phyloP scores from a whole-genome alignment of 768 basidiomycete species.

The Postia placenta region DNA sequence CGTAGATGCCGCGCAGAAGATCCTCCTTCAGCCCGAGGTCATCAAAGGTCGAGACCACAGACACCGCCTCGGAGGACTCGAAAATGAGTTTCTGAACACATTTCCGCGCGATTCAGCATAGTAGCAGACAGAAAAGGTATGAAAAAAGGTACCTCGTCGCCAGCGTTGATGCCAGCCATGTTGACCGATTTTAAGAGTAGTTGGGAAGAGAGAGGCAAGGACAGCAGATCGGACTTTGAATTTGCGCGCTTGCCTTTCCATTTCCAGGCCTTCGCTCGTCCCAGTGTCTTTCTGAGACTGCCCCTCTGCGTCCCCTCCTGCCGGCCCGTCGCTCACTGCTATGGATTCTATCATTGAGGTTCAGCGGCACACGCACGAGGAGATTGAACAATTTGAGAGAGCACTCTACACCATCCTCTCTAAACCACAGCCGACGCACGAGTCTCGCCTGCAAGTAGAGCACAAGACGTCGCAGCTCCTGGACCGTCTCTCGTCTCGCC shows the following conservation, averaged over 20 bases:
- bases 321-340: constrained; percentile 6
- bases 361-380: constrained; percentile 95
- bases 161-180: constrained; percentile 80
- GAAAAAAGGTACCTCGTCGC: constrained; percentile 65
- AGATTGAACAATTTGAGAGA: constrained; percentile 86
- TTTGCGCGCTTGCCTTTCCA: constrained; percentile 16
- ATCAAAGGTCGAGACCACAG: constrained; percentile 84
- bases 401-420: constrained; percentile 83
- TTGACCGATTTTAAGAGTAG: constrained; percentile 32
- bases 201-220: constrained; percentile 6
- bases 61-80: constrained; percentile 90
- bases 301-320: constrained; percentile 1
- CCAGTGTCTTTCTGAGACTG: constrained; percentile 1
- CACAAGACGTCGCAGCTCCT: constrained; percentile 91
- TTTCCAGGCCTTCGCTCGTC: constrained; percentile 3
- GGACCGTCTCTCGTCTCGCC: constrained; percentile 70
- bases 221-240: constrained; percentile 52
- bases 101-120: constrained; percentile 4
- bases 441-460: constrained; percentile 64
- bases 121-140: too few relatives aligned
- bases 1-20: constrained; percentile 94
- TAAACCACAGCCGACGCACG: constrained; percentile 55
- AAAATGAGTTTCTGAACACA: constrained; percentile 88
- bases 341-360: constrained; percentile 95
- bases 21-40: constrained; percentile 92